phyloP scores from a whole-genome alignment of 176 grass and related monocot genomes.

The Oryza glumipatula region DNA sequence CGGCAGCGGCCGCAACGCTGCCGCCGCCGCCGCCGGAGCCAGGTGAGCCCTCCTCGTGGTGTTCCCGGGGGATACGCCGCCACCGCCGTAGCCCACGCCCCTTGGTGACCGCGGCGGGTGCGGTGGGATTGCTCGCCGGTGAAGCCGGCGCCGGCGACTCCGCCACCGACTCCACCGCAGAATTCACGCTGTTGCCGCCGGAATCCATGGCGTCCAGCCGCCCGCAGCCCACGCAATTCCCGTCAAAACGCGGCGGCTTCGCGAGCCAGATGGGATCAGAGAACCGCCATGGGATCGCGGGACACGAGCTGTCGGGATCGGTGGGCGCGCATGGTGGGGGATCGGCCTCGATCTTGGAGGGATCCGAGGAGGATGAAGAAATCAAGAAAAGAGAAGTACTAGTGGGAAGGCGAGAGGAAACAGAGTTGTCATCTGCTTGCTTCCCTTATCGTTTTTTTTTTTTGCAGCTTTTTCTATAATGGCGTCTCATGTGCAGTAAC shows the following conservation, averaged over 20 bases:
- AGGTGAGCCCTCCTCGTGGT: conserved; percentile 47
- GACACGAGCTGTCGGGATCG: not conserved
- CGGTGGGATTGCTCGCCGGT: not conserved
- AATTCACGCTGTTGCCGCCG: conserved; percentile 36
- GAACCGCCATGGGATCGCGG: not conserved
- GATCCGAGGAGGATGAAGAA: conserved; percentile 37
- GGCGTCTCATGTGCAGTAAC: not conserved
- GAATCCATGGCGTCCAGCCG: conserved; percentile 46
- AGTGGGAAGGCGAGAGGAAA: conserved; percentile 41
- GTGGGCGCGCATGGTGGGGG: conserved; percentile 17
- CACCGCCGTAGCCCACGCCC: conserved; percentile 65
- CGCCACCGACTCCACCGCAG: conserved; percentile 37
- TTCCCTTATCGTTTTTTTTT: conserved; percentile 28
- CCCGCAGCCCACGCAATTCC: conserved; percentile 14
- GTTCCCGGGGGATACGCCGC: conserved; percentile 66
- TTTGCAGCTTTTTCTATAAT: conserved; percentile 20
- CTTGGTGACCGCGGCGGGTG: conserved; percentile 29
- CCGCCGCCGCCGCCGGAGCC: conserved; percentile 19
- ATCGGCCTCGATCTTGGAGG: conserved; percentile 30
- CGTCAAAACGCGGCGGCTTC: conserved; percentile 24
- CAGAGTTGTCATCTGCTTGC: conserved; percentile 27
- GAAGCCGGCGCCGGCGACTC: conserved; percentile 40
- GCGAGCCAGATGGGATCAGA: conserved; percentile 29
- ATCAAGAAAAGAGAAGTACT: not conserved
- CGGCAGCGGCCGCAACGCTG: not conserved